Base-by-base conservation (phyloP, 768 basidiomycete species). In the Austroboletus eburneus region DNA sequence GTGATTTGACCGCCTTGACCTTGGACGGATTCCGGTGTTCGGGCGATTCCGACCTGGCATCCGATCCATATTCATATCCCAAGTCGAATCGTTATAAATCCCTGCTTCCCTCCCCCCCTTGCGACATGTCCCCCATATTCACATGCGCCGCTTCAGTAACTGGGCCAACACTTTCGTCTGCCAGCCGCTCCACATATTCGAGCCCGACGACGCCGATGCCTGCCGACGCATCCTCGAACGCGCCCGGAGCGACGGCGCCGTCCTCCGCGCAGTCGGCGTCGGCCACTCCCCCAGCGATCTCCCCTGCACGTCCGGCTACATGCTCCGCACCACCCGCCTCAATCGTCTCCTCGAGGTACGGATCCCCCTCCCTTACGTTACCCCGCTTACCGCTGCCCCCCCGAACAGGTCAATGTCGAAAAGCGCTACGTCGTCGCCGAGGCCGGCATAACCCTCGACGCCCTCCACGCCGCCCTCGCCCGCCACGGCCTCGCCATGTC, bases 211-310 rank as follows among this genome's bases (percentile, higher is more conserved):
- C 20, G 79, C 80, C 35, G 65, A 75, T 49, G 76, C 97, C 27
- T 87, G 91, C 59, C 73, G 76, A 37, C 75, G 81, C 54, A 74
- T 94, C 38, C 73, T 98, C 22, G 88, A 90, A 59, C 80, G 92
- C 21, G 92, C 93, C 0, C 73, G 83, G 16, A 72, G 86, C 35
- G 81, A 92, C 61, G 70, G 76, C 14, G 81, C 78, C 60, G 72
- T 77, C 18, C 73, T 98, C 27, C 81, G 92, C 45, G 87, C 89
- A 1, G 86, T 83, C 12, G 96, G 92, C 12, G 82, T 91, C 14
- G 95, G 94, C 2, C 94, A 97, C 69, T 89, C 87, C 48, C 95
- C 95, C 20, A 88, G 85, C 60, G 95, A 99, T 69, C 74, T 98
- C 41, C 88, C 91, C 0, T 97, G 92, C 68, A 96, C 93, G 0